Conservation (phyloP, 192 early-diverging fungal genomes). For the Linnemannia zychae region DNA sequence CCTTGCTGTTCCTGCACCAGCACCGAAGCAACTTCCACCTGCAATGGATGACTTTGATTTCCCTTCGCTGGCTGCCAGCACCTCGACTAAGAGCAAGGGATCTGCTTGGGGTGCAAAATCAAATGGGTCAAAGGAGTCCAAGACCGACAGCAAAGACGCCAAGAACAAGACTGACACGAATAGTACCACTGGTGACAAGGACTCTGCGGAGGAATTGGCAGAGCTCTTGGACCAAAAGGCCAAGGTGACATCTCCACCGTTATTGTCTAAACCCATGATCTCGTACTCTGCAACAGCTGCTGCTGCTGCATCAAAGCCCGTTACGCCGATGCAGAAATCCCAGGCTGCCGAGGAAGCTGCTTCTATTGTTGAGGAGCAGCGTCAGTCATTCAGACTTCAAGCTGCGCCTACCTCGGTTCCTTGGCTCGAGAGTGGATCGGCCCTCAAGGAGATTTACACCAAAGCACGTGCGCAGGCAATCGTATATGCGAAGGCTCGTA, state of each 20-base stretch:
- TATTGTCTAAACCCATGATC: conserved; percentile 15
- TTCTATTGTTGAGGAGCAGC: conserved; percentile 5
- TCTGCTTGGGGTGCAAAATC: conserved; percentile 1
- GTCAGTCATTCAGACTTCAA: conserved; percentile 14
- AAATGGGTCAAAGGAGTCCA: conserved; percentile 17
- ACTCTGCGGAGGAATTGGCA: conserved; percentile 21
- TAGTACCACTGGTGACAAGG: not conserved
- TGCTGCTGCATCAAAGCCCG: conserved; percentile 55
- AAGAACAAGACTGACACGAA: conserved; percentile 10
- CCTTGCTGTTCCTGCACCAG: conserved; percentile 1
- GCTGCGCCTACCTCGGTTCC: conserved; percentile 52
- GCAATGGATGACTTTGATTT: conserved; percentile 53
- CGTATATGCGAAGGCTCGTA: conserved; percentile 60
- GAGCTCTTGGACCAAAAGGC: conserved; percentile 39
- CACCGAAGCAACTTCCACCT: conserved; percentile 37
- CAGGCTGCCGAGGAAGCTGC: too few species aligned
- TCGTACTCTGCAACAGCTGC: conserved; percentile 51
- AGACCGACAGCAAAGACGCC: not conserved
- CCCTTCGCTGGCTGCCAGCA: conserved; percentile 40
- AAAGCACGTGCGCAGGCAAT: conserved; percentile 62
- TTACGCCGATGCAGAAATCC: conserved; percentile 26
- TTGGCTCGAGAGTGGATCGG: conserved; percentile 64
- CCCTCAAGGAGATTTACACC: conserved; percentile 54
- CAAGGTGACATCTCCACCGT: conserved; percentile 25
- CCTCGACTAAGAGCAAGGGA: conserved; percentile 19